Base-by-base conservation (phyloP, 257 asterid species). In the Anisodus acutangulus region DNA sequence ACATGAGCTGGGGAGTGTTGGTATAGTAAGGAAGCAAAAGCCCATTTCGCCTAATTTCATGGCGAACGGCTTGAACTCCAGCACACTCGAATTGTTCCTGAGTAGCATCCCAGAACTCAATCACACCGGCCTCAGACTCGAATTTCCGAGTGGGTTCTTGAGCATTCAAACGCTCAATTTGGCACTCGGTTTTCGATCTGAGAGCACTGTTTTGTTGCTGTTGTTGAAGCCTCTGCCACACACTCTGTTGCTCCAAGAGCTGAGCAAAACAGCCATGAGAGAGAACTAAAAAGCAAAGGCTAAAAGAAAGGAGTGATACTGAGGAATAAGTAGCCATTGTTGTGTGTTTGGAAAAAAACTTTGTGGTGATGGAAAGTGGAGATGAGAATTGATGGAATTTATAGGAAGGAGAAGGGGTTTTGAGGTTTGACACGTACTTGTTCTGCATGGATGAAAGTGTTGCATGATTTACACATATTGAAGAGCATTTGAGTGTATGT, bases 1-100 rank as follows among this genome's bases (percentile, higher is more conserved):
- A 78, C 22, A 79, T 67, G 7, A 79, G 5, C 62, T 9, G 8
- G 0, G 84, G 84, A 2, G 84, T 86, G 54, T 83, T 86, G 49
- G 83, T 86, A 78, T 26, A 83, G 53, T 83, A 69, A 0, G 88
- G 88, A 8, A 86, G 31, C 37, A 83, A 68, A 19, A 86, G 86
- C 17, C 86, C 82, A 67, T 22, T 66, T 22, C 51, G 26, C 70
- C 69, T 22, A 67, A 86, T 58, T 5, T 78, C 60, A 22, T 86
- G 86, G 6, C 84, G 81, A 22, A 62, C 35, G 13, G 59, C 86
- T 1, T 80, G 54, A 6, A 80, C 88, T n/a, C 88, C 88, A 0
- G 84, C 88, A 51, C 88, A 86, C 15, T 39, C 49, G 37, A 86
- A 3, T 26, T 83, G 86, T 16, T 45, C 60, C 1, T 83, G 59